phyloP scores from a whole-genome alignment of 352 stramenopile species.

The Globisporangium solare region DNA sequence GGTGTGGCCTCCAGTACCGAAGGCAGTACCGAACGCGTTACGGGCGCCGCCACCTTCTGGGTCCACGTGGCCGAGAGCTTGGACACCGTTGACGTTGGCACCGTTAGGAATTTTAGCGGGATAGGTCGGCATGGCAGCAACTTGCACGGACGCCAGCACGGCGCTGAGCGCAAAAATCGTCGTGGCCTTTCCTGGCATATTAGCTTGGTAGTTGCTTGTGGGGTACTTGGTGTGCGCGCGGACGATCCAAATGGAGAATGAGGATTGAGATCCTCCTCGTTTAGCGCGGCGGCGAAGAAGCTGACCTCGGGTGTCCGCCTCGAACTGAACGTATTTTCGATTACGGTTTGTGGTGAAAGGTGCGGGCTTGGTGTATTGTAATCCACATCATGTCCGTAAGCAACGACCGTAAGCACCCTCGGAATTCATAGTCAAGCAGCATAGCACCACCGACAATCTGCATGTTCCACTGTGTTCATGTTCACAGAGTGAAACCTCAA shows the following conservation, averaged over 20 bases:
- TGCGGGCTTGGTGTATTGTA: too few relatives aligned
- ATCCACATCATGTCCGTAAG: too few relatives aligned
- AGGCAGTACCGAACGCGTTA: slow-evolving; percentile 31
- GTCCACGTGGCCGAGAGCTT: slow-evolving; percentile 30
- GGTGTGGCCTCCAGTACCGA: slow-evolving; percentile 9
- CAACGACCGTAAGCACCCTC: too few relatives aligned
- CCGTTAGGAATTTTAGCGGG: slow-evolving; percentile 23
- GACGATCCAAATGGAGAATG: slow-evolving; percentile 3
- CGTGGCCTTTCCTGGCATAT: slow-evolving; percentile 5
- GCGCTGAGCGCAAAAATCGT: neutral
- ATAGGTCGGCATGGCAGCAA: slow-evolving; percentile 5
- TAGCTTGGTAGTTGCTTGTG: neutral
- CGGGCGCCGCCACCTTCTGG: slow-evolving; percentile 18
- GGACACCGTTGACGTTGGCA: slow-evolving; percentile 15
- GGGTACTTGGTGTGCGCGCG: neutral
- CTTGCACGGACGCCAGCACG: neutral
- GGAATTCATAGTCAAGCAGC: too few relatives aligned
- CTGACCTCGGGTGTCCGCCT: neutral
- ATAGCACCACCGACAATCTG: too few relatives aligned
- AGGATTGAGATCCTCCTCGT: neutral
- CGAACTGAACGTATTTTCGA: too few relatives aligned
- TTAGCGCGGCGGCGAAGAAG: neutral
- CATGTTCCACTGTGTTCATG: too few relatives aligned
- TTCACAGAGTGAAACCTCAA: too few relatives aligned
- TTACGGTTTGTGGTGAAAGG: too few relatives aligned